Evolutionary conservation across 2,329 filamentous ascomycete species (phyloP).

Genomic region (Fusarium sp.): DNA sequence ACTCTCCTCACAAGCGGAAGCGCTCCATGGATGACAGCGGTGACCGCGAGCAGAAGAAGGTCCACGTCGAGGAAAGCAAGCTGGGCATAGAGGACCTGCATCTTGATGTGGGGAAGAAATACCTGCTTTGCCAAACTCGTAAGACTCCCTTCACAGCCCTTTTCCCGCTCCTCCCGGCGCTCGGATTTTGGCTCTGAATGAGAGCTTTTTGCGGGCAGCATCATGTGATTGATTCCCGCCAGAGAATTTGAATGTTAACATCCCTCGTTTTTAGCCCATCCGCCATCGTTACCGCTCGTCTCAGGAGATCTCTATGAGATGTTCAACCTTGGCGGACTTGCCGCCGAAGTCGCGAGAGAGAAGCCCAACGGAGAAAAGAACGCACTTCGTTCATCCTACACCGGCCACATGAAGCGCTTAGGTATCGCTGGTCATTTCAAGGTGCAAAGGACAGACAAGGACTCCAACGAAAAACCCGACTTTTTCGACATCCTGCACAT

Average conservation of each 20-base stretch:
- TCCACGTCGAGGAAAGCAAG: slow-evolving; percentile 68
- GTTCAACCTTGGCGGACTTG: slow-evolving; percentile 65
- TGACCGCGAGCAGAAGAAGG: slow-evolving; percentile 68
- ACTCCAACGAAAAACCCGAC: slow-evolving; percentile 56
- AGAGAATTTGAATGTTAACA: slow-evolving; percentile 56
- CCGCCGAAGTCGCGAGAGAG: slow-evolving; percentile 68
- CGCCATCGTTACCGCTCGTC: slow-evolving; percentile 57
- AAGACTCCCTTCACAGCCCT: slow-evolving; percentile 63
- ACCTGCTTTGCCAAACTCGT: slow-evolving; percentile 73
- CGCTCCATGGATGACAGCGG: slow-evolving; percentile 65
- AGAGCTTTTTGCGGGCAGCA: slow-evolving; percentile 35
- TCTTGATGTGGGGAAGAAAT: slow-evolving; percentile 72
- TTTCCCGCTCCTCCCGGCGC: slow-evolving; percentile 42
- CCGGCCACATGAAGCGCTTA: slow-evolving; percentile 72
- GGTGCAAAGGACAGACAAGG: slow-evolving; percentile 61
- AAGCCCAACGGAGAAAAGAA: slow-evolving; percentile 74
- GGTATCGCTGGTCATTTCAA: slow-evolving; percentile 71
- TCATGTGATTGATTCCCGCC: slow-evolving; percentile 35
- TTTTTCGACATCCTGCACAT: slow-evolving; percentile 61
- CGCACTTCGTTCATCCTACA: slow-evolving; percentile 72
- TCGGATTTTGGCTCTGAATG: slow-evolving; percentile 37
- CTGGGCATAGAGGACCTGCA: slow-evolving; percentile 71
- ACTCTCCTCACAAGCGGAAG: slow-evolving; percentile 69
- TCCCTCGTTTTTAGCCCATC: slow-evolving; percentile 57
- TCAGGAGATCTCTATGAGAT: slow-evolving; percentile 67